Conservation (phyloP, 345 rosid species). For the Citropsis articulata region DNA sequence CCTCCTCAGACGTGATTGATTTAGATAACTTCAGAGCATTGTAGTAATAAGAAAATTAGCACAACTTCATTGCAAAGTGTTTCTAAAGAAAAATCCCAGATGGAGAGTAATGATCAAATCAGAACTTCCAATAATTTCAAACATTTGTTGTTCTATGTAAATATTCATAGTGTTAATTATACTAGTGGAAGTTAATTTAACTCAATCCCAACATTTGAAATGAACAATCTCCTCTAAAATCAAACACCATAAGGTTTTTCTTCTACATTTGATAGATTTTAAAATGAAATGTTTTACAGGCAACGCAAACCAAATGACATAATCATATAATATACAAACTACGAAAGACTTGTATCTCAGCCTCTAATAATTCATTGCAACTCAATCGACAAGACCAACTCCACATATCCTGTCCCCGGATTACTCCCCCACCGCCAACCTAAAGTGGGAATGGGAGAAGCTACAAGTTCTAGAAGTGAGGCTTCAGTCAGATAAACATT, state of each 20-base stretch:
- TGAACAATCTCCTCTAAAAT: background rate
- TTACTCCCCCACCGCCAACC: background rate
- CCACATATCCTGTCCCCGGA: background rate
- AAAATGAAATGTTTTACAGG: background rate
- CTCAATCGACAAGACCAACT: background rate
- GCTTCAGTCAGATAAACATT: background rate
- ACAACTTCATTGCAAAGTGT: background rate
- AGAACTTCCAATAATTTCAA: background rate
- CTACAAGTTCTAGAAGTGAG: background rate
- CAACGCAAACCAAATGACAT: background rate
- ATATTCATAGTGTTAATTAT: background rate
- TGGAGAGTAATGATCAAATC: background rate
- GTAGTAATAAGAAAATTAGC: background rate
- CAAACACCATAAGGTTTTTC: background rate
- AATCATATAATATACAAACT: background rate
- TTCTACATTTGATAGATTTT: background rate
- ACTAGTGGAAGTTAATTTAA: background rate
- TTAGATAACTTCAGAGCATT: conserved; percentile 65
- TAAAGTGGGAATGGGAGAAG: background rate
- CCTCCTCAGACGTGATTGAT: conserved; percentile 83
- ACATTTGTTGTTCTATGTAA: background rate
- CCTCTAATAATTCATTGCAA: background rate
- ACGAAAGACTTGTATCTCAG: background rate
- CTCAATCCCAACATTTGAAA: background rate
- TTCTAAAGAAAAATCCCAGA: background rate